These are phyloP conservation scores for Aphanomyces cochlioides DNA, from an alignment of 352 stramenopile species.

Conservation along the genomic window DNA sequence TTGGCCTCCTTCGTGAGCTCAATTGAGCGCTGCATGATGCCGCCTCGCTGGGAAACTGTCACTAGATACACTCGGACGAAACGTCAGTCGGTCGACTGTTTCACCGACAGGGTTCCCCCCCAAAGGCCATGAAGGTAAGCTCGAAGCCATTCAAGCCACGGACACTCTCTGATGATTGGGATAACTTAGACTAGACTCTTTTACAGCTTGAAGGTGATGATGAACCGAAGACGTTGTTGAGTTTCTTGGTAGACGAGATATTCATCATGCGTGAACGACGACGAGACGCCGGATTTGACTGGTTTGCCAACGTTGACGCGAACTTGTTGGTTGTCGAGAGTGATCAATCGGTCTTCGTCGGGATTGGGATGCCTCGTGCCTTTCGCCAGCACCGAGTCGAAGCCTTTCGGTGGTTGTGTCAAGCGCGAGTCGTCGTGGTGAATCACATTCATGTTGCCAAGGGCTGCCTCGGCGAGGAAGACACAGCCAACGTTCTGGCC, in stretches of 20 bases:
- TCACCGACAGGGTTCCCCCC: too few relatives aligned
- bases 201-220: constrained; percentile 38
- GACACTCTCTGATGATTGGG: too few relatives aligned
- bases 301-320: not conserved
- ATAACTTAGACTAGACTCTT: not conserved
- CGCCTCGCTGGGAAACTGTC: not conserved
- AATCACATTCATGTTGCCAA: constrained; percentile 39
- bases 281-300: not conserved
- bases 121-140: too few relatives aligned
- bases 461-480: constrained; percentile 39
- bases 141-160: too few relatives aligned
- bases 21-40: not conserved
- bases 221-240: constrained; percentile 40
- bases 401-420: constrained; percentile 33
- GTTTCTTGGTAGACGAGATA: constrained; percentile 38
- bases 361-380: constrained; percentile 32
- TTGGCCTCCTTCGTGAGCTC: not conserved
- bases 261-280: constrained; percentile 38
- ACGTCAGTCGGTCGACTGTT: too few relatives aligned
- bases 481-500: constrained; percentile 34
- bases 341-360: constrained; percentile 28
- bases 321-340: constrained; percentile 33
- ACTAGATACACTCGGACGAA: not conserved
- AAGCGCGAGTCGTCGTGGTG: constrained; percentile 33
- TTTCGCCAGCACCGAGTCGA: constrained; percentile 38